Base-by-base conservation (phyloP, 352 stramenopile species). In the Phytophthora rubi region DNA sequence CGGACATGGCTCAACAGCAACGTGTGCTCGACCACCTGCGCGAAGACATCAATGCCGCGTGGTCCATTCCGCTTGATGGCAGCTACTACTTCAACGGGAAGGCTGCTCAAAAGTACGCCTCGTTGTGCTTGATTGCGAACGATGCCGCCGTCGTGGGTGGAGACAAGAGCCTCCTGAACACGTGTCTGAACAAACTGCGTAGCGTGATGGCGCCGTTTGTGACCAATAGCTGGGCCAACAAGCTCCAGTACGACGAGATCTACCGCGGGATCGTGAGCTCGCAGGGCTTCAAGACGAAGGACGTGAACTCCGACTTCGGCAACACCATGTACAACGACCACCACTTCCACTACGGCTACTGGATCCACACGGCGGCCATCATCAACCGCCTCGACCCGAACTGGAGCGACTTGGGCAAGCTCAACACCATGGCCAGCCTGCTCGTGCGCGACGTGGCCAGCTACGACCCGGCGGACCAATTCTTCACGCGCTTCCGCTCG, bases 241-340 rank as follows among this genome's bases (percentile, higher is more conserved):
- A 78, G 32, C 77, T 91, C 15, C 65, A 82, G 32, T 91, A 91
- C 71, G 83, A 91, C 58, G 16, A 48, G 4, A 74, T 85, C 8
- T 89, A 89, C 71, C 62, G 80, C 10, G 83, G 83, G 26, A 83
- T 91, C 52, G 65, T 91, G 33, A 89, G 79, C 45, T 84, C 73
- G 10, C 45, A 86, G 54, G 81, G 81, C 4, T 84, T 88, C 55
- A 81, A 63, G 53, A 83, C 77, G 23, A 80, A 76, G 30, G 85
- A 92, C 54, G 32, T 84, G 28, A 85, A 88, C 55, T 69, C 80
- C 1, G 85, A 92, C 64, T 92, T 92, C 71, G 85, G 85, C 51
- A 92, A 92, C 73, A 80, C 77, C 52, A 81, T 82, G 53, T 92
- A 91, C 74, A 92, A 92, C 62, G 85, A 92, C 51, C 85, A 92